Base-by-base conservation (phyloP, 139 green algal genomes). In the Prasinococcaceae sp. region DNA sequence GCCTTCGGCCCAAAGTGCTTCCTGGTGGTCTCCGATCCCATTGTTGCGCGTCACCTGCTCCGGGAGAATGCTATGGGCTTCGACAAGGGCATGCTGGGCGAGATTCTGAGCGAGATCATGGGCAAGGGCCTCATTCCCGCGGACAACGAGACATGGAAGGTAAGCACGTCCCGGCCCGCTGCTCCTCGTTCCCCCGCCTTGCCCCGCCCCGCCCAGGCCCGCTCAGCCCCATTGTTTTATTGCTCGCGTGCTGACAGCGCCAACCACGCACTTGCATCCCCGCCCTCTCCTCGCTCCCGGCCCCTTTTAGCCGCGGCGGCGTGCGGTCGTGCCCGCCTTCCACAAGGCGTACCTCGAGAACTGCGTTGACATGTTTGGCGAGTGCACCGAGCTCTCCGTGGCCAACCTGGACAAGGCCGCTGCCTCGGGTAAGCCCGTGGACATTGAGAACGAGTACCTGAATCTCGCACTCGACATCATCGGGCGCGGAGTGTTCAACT, bases 401-500 rank as follows among this genome's bases (percentile, higher is more conserved):
- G 24, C 47, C 3, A 73, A 69, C 44, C 62, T 93, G 28, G 68
- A 81, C 22, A 45, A 59, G 17, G 61, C 60, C 14, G 54, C 59
- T 6, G 36, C 53, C 3, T 47, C 25, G 3, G 74, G 69, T 1
- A 41, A 53, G 16, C 38, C n/a, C 19, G 36, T 38, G 9, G 38
- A 56, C 24, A 37, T 23, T 8, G 42, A 38, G 22, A 32, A 49
- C 10, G 36, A 61, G 30, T 23, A 16, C 23, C 42, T 43, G 55
- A 73, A 82, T 2, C 69, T 94, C n/a, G 79, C 78, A 0, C 74
- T 97, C 50, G 88, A 97, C 78, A 94, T 97, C 69, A 97, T 97
- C 50, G 88, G 84, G 57, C 92, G 94, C 69, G 88, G 88, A 0
- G 88, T 97, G 32, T 97, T 97, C 76, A 93, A 96, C 81, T 97